Evolutionary conservation across 2,329 filamentous ascomycete species (phyloP).

Genomic region (Cadophora luteo-olivacea): DNA sequence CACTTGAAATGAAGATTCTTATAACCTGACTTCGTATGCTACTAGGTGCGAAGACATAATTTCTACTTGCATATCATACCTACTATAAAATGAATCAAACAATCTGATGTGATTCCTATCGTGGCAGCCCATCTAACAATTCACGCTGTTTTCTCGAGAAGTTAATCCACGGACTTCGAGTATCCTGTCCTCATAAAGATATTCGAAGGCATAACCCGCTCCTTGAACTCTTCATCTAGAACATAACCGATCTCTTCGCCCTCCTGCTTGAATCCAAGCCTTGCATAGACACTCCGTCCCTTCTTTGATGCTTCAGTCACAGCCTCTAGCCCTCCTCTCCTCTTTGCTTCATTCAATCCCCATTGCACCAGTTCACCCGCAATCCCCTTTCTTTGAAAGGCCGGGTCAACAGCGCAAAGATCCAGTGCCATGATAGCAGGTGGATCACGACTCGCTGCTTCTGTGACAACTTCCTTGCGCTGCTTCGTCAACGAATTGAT

Average conservation of each 20-base stretch:
- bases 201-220: constrained; percentile 16
- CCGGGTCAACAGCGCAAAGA: constrained; percentile 18
- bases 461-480: neutral
- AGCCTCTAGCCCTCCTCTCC: constrained; percentile 13
- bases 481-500: constrained; percentile 12
- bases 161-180: too few species aligned
- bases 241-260: constrained; percentile 10
- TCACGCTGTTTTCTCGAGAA: too few species aligned
- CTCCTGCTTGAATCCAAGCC: constrained; percentile 14
- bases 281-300: constrained; percentile 8
- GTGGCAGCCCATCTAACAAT: too few species aligned
- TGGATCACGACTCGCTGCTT: constrained; percentile 7
- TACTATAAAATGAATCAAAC: too few species aligned
- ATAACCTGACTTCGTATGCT: too few species aligned
- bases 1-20: too few species aligned
- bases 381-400: constrained; percentile 15
- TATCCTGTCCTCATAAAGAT: constrained; percentile 18
- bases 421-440: constrained; percentile 17
- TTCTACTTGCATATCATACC: too few species aligned
- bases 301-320: constrained; percentile 13
- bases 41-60: too few species aligned
- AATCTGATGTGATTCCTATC: too few species aligned
- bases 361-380: constrained; percentile 15
- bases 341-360: constrained; percentile 13
- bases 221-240: constrained; percentile 9